Percentiles rank a stretch among this genome's conserved stretches.
Conservation (phyloP, 345 rosid genomes). For the Geranium brycei region DNA sequence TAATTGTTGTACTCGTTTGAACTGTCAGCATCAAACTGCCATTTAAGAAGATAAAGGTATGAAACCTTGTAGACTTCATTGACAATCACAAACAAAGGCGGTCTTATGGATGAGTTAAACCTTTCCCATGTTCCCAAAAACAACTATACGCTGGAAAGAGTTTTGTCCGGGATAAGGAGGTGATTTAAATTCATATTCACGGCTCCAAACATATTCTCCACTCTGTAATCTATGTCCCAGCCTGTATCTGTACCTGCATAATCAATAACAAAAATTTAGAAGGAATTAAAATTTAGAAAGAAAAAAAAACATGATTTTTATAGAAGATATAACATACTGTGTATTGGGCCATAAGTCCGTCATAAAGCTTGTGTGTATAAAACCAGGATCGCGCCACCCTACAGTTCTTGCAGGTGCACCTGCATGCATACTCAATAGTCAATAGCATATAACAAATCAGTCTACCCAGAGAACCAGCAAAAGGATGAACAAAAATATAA, state of each 20-base stretch:
- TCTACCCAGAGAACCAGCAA: conserved; percentile 23
- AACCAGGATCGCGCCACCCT: conserved; percentile 47
- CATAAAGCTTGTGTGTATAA: conserved; percentile 34
- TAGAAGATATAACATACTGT: conserved; percentile 5
- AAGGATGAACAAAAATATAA: not conserved
- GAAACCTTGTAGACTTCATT: too few species aligned
- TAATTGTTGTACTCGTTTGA: conserved; percentile 60
- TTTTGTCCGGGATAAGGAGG: conserved; percentile 90
- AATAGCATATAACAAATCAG: not conserved
- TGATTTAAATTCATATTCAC: conserved; percentile 41
- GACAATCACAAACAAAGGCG: too few species aligned
- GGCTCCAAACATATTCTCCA: conserved; percentile 16
- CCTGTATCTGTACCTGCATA: conserved; percentile 21
- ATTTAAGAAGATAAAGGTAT: too few species aligned
- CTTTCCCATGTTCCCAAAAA: conserved; percentile 68
- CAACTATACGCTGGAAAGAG: conserved; percentile 61
- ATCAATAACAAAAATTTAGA: not conserved
- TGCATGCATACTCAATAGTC: not conserved
- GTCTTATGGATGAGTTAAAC: not conserved
- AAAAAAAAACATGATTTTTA: conserved; percentile 9
- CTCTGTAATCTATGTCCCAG: conserved; percentile 22
- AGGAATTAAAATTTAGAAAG: not conserved
- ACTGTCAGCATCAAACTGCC: conserved; percentile 44
- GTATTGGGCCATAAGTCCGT: conserved; percentile 37
- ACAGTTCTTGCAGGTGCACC: conserved; percentile 21